Percentiles rank a stretch among this genome's conserved stretches.
Evolutionary conservation across 225 moss, liverwort and hornwort species (phyloP).

Genomic region (Asterella californica): DNA sequence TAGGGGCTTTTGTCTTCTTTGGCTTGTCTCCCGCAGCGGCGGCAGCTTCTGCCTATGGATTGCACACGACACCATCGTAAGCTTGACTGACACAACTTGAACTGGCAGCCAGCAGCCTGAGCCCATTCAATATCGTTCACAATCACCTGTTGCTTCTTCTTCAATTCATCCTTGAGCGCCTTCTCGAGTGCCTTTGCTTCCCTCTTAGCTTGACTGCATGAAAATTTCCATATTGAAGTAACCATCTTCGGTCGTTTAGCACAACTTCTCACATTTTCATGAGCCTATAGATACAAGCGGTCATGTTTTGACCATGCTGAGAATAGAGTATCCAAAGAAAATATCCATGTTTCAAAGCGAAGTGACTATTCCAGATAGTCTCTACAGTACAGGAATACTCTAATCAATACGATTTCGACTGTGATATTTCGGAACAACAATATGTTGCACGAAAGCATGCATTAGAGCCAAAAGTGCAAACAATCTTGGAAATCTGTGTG

Average conservation of each 20-base stretch:
- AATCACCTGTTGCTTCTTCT: conserved; percentile 36
- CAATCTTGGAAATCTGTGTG: too few species aligned
- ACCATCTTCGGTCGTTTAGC: not conserved
- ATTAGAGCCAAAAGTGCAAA: too few species aligned
- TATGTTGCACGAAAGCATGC: too few species aligned
- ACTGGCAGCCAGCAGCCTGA: not conserved
- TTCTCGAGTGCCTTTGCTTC: conserved; percentile 38
- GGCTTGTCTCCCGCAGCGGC: conserved; percentile 31
- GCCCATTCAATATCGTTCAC: not conserved
- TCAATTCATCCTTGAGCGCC: conserved; percentile 35
- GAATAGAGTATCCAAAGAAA: too few species aligned
- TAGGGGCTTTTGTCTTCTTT: conserved; percentile 20
- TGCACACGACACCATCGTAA: not conserved
- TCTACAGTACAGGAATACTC: too few species aligned
- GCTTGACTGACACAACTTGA: not conserved
- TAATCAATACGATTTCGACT: too few species aligned
- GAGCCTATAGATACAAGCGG: too few species aligned
- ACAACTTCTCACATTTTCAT: not conserved
- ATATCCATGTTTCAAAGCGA: too few species aligned
- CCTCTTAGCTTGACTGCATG: conserved; percentile 43
- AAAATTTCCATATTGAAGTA: not conserved
- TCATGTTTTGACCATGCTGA: too few species aligned
- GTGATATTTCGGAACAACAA: too few species aligned
- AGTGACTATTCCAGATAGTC: too few species aligned
- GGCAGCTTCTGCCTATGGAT: conserved; percentile 29